phyloP scores from a whole-genome alignment of 306 rosid genomes.

The Gillenia trifoliata region DNA sequence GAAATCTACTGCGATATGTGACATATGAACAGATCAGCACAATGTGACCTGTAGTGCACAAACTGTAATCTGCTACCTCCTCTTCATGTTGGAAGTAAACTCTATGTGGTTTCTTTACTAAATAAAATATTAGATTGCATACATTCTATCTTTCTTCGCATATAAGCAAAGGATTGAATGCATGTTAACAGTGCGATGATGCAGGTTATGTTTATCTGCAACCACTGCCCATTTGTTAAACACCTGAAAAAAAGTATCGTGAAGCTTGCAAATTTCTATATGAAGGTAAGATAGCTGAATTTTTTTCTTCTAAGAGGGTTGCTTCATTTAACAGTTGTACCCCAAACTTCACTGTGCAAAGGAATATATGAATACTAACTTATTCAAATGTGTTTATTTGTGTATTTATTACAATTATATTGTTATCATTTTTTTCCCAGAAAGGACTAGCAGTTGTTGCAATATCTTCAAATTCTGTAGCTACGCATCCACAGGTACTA shows the following conservation, averaged over 20 bases:
- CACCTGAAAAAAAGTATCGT: conserved; percentile 75
- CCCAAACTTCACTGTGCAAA: neutral
- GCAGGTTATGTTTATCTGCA: conserved; percentile 99
- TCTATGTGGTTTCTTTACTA: neutral
- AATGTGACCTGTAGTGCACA: neutral
- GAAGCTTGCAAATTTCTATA: conserved; percentile 68
- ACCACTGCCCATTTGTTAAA: conserved; percentile 89
- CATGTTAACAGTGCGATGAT: neutral
- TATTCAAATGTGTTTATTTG: neutral
- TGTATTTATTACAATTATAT: neutral
- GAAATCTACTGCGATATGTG: neutral
- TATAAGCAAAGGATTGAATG: neutral
- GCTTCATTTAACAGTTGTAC: conserved; percentile 3
- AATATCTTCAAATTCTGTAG: conserved; percentile 80
- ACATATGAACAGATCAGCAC: neutral
- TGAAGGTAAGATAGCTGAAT: conserved; percentile 69
- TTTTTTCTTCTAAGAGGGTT: conserved; percentile 5
- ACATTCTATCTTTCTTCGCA: neutral
- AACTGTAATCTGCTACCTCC: neutral
- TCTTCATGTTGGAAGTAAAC: neutral
- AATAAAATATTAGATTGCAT: neutral
- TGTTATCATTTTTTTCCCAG: conserved; percentile 18
- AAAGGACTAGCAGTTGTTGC: conserved; percentile 57
- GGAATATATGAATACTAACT: conserved; percentile 3
- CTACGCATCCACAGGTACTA: conserved; percentile 83